Base-by-base conservation (phyloP, 2,329 filamentous ascomycete species). In the Aspergillus neotritici region DNA sequence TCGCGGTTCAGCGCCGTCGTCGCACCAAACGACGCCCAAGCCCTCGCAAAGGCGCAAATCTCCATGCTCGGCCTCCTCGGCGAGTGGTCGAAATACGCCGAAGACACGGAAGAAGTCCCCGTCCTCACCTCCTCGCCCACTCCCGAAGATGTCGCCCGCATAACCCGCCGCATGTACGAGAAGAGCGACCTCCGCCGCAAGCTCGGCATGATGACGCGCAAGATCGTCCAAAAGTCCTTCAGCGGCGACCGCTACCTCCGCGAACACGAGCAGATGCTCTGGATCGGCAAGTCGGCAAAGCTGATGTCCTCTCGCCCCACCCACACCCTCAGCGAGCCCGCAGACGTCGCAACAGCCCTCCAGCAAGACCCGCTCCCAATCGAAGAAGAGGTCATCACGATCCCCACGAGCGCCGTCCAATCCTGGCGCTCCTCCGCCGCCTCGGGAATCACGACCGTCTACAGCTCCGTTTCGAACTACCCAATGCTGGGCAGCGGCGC, bases 191-290 rank as follows among this genome's bases (percentile, higher is more conserved):
- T 78, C 50, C 74, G 78, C 28, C 69, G 75, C 50, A 74, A 74
- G 47, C 65, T 82, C 3, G 78, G 79, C 34, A 78, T 82, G 71
- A 74, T 74, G 63, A 76, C 74, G 1, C 72, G 79, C 15, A 67
- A 68, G 33, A 79, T 80, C 34, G 78, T 82, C 3, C 74, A 79
- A 42, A 77, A 78, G 50, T 76, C 72, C 10, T 82, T 82, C 59
- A 73, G 74, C 38, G 77, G 78, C 3, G 75, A 79, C 34, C 70
- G 78, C 0, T 82, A 81, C 55, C 70, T 81, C 16, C 73, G 79
- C 31, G 78, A 80, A 56, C 78, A 81, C 57, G 78, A 81, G 55
- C 78, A 82, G 53, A 78, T 75, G 73, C 72, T 77, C 44, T 78
- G 76, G 75, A 63, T 70, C 31, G 66, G 65, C 39, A 69, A 69